Evolutionary conservation across 2,329 filamentous ascomycete genomes (phyloP), one percentile per base, ranked within the genome.

Genomic region (Botrytis medusae): DNA sequence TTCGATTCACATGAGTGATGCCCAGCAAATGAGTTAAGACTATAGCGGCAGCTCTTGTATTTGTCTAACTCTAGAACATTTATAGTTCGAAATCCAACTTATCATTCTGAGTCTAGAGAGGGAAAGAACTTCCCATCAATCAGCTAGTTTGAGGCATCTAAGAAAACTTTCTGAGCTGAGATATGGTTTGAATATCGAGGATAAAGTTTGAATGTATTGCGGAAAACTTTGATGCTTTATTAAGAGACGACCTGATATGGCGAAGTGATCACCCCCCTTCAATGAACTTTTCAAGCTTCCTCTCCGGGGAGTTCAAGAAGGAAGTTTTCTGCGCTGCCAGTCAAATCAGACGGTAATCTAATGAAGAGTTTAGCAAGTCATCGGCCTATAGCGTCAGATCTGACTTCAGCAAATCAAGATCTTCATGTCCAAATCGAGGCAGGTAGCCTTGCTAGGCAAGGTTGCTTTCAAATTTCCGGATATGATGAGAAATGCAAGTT

Each of bases 131-230:
- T 32, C 18, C n/a, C 12, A 29, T 18, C n/a, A 32, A 16, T 16
- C 16, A 2, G 14, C 29, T n/a, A 40, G 12, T 1, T n/a, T 42
- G 20, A n/a, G 25, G 40, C 8, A 37, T n/a, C 7, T 12, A n/a
- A 42, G 0, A 40, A 18, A 40, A 2, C 6, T 4, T 8, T 4
- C 8, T 3, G 2, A n/a, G 12, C 1, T n/a, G 8, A 2, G 7
- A n/a, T 2, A 9, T 22, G 2, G 9, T 40, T 40, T 4, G 34
- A 18, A 8, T n/a, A 42, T n/a, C 18, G 22, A 40, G 25, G 18
- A 1, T 16, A 37, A n/a, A 37, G 59, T 40, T 18, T n/a, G 14
- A n/a, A 9, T n/a, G 6, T n/a, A 18, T 20, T 62, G 60, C 8
- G 5, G 12, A 61, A 4, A 22, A 40, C 22, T 61, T n/a, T 18